These are phyloP conservation scores for Suhomyces taliae DNA, from an alignment of 1,139 yeast species.

Conservation along the genomic window DNA sequence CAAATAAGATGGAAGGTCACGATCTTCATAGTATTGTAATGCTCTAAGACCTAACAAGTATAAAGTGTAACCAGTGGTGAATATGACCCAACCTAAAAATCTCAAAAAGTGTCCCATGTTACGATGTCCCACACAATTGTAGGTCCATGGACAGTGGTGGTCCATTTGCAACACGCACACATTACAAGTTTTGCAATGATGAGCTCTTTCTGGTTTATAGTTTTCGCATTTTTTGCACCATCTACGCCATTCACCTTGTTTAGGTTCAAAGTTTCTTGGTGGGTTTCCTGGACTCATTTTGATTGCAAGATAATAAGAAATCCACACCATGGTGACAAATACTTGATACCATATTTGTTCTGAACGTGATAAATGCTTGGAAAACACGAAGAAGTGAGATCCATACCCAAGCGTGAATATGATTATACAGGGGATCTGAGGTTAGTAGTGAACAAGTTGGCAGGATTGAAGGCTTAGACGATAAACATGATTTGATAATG, in stretches of 20 bases:
- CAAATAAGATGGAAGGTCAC: conserved; percentile 61
- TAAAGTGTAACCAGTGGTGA: conserved; percentile 53
- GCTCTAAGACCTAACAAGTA: conserved; percentile 45
- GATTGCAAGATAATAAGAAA: conserved; percentile 66
- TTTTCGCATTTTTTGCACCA: conserved; percentile 66
- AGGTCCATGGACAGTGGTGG: conserved; percentile 86
- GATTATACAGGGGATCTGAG: conserved; percentile 61
- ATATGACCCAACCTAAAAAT: conserved; percentile 67
- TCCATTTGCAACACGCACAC: conserved; percentile 77
- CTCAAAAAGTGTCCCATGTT: conserved; percentile 84
- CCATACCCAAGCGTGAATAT: conserved; percentile 66
- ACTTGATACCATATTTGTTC: conserved; percentile 52
- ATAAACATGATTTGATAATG: too few species aligned
- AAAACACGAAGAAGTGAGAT: conserved; percentile 58
- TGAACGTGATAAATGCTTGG: conserved; percentile 36
- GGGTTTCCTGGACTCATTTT: conserved; percentile 60
- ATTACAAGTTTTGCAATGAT: conserved; percentile 69
- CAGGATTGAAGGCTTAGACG: too few species aligned
- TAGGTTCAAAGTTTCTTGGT: conserved; percentile 37
- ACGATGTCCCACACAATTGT: conserved; percentile 76
- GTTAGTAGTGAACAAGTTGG: conserved; percentile 16
- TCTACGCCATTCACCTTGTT: conserved; percentile 48
- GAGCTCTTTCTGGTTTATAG: conserved; percentile 75
- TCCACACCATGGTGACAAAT: conserved; percentile 62
- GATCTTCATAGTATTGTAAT: conserved; percentile 46